Evolutionary conservation across 345 rosid species (phyloP).

Genomic region (Corchorus capsularis): DNA sequence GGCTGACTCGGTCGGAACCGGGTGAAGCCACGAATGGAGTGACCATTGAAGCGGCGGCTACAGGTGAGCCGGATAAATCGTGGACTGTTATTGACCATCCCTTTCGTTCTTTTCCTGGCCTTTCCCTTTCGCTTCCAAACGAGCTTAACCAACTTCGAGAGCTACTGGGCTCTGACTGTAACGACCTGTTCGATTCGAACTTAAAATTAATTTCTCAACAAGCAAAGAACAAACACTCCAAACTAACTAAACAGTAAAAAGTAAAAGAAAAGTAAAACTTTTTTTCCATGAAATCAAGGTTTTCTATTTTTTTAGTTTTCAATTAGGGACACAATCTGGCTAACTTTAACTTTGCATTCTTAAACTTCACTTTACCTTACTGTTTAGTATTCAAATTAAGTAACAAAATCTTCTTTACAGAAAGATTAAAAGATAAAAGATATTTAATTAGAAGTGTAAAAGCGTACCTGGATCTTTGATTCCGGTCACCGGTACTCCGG

Average conservation of each 20-base stretch:
- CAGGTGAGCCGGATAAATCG: conserved; percentile 89
- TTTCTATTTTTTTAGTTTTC: conserved; percentile 11
- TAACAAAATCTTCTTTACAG: not conserved
- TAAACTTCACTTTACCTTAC: not conserved
- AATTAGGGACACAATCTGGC: not conserved
- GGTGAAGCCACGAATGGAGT: conserved; percentile 90
- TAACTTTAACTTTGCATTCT: not conserved
- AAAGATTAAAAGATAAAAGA: not conserved
- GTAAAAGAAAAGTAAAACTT: not conserved
- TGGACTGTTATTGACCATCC: conserved; percentile 96
- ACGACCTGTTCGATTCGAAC: conserved; percentile 43
- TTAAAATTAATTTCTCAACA: conserved; percentile 11
- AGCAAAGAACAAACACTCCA: not conserved
- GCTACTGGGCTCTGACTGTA: conserved; percentile 52
- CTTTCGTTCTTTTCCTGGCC: conserved; percentile 71
- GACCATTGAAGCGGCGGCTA: conserved; percentile 78
- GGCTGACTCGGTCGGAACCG: conserved; percentile 84
- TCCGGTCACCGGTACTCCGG: conserved; percentile 66
- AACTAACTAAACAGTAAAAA: conserved; percentile 9
- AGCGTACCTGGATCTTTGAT: conserved; percentile 70
- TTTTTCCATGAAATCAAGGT: conserved; percentile 14
- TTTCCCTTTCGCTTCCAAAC: conserved; percentile 85
- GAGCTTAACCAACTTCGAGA: conserved; percentile 71
- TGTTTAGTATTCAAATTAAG: conserved; percentile 14
- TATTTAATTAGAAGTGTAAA: not conserved